Evolutionary conservation across 2,329 filamentous ascomycete species (phyloP).

Genomic region (Talaromyces sp.): DNA sequence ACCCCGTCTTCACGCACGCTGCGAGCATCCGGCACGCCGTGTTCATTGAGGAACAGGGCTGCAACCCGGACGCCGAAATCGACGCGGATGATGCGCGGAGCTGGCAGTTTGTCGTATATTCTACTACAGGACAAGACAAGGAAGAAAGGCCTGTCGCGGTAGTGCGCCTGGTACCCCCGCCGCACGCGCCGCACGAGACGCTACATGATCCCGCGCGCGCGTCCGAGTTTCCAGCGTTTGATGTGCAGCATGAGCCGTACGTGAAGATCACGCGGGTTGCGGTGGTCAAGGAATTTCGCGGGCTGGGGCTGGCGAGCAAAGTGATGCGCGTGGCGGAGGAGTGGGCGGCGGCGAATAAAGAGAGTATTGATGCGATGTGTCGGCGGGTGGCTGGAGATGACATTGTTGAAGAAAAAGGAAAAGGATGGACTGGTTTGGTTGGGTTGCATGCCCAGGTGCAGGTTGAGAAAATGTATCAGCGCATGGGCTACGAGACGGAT

Average conservation of each 20-base stretch:
- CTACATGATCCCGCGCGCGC: slow-evolving; percentile 21
- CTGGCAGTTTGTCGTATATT: slow-evolving; percentile 87
- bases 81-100: slow-evolving; percentile 74
- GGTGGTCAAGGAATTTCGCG: slow-evolving; percentile 60
- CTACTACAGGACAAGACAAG: slow-evolving; percentile 31
- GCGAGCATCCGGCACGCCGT: slow-evolving; percentile 54
- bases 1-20: slow-evolving; percentile 55
- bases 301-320: slow-evolving; percentile 57
- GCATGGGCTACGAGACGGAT: slow-evolving; percentile 69
- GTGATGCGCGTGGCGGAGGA: slow-evolving; percentile 62
- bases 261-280: slow-evolving; percentile 77
- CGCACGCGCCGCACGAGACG: slow-evolving; percentile 58
- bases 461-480: slow-evolving; percentile 61
- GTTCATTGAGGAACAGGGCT: slow-evolving; percentile 54
- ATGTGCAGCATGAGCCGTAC: slow-evolving; percentile 63
- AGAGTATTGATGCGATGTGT: slow-evolving; percentile 34
- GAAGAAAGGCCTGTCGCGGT: slow-evolving; percentile 59
- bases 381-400: slow-evolving; percentile 29
- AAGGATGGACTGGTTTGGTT: slow-evolving; percentile 65
- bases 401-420: slow-evolving; percentile 35
- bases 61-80: slow-evolving; percentile 62
- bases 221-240: slow-evolving; percentile 29
- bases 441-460: slow-evolving; percentile 72
- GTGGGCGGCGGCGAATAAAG: slow-evolving; percentile 62
- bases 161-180: slow-evolving; percentile 75